Percentiles rank a stretch among this genome's conserved stretches.
Evolutionary conservation across 495 filamentous ascomycete species (phyloP).

Genomic region (Penicillium diatomitis): DNA sequence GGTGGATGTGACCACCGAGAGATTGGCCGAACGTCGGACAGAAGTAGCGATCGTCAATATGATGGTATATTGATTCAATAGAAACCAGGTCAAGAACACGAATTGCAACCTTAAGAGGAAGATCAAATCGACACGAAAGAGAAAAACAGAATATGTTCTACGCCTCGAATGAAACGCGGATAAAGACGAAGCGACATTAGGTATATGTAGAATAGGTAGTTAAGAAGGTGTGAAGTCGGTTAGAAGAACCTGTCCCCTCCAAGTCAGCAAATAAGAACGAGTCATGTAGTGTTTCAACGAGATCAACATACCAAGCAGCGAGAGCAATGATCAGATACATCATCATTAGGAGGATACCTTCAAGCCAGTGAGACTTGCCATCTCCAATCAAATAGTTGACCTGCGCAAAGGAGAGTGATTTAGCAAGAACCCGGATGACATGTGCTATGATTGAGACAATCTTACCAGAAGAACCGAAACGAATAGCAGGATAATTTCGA

Average conservation of each 20-base stretch:
- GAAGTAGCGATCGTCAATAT: too few species aligned
- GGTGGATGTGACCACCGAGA: too few species aligned
- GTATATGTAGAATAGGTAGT: too few species aligned
- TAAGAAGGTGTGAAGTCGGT: not conserved
- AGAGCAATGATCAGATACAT: conserved; percentile 67
- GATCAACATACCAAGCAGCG: conserved; percentile 39
- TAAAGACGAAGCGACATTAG: too few species aligned
- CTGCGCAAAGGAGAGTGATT: not conserved
- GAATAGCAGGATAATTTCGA: conserved; percentile 73
- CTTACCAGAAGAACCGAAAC: conserved; percentile 56
- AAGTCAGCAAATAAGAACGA: not conserved
- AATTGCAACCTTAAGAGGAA: too few species aligned
- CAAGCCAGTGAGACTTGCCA: conserved; percentile 56
- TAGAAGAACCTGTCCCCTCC: not conserved
- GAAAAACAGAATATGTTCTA: too few species aligned
- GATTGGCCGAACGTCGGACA: too few species aligned
- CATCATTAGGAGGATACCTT: conserved; percentile 65
- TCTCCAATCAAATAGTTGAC: conserved; percentile 71
- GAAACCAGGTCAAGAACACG: too few species aligned
- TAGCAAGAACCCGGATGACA: not conserved
- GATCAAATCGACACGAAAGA: too few species aligned
- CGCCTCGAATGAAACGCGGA: too few species aligned
- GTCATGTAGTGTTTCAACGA: too few species aligned
- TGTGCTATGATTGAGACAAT: conserved; percentile 2
- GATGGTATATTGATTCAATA: too few species aligned